A percentile compares a stretch with the other conserved stretches of the same genome.
These are phyloP conservation scores for Berkeleyomyces basicola DNA, from an alignment of 2,329 filamentous ascomycete genomes.

Conservation along the genomic window DNA sequence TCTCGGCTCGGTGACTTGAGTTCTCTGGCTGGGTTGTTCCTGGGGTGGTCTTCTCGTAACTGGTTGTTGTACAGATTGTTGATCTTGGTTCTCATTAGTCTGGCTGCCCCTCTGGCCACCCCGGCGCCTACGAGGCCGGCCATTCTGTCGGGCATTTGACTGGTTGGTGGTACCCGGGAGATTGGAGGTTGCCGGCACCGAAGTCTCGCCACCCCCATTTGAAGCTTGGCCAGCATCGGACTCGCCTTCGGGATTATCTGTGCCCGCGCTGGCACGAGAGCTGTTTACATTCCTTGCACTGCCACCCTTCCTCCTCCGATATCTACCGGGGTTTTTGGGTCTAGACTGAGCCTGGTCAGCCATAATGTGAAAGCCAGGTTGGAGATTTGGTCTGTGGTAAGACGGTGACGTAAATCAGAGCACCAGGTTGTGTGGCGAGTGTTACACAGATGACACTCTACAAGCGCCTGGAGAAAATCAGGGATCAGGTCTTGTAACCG, in stretches of 20 bases:
- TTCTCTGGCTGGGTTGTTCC: not conserved
- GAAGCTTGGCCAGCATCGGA: not conserved
- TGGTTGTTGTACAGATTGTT: not conserved
- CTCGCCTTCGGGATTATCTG: not conserved
- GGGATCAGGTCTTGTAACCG: not conserved
- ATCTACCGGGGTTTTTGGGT: not conserved
- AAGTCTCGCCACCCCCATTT: not conserved
- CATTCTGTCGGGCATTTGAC: not conserved
- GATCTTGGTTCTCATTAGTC: not conserved
- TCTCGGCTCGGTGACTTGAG: no score
- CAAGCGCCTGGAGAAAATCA: not conserved
- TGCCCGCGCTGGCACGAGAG: not conserved
- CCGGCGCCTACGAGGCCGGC: not conserved
- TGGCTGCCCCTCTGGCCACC: not conserved
- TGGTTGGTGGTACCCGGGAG: not conserved
- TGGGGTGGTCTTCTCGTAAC: not conserved
- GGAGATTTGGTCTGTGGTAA: not conserved
- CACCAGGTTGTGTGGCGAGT: not conserved
- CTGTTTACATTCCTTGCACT: not conserved
- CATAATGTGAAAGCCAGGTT: not conserved
- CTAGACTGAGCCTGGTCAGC: not conserved
- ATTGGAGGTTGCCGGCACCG: not conserved
- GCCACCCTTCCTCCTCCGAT: not conserved
- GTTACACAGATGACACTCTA: not conserved
- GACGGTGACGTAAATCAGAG: not conserved